A percentile compares a stretch with the other conserved stretches of the same genome.
phyloP scores from a whole-genome alignment of 2,329 filamentous ascomycete species.

The Penicillium freii region DNA sequence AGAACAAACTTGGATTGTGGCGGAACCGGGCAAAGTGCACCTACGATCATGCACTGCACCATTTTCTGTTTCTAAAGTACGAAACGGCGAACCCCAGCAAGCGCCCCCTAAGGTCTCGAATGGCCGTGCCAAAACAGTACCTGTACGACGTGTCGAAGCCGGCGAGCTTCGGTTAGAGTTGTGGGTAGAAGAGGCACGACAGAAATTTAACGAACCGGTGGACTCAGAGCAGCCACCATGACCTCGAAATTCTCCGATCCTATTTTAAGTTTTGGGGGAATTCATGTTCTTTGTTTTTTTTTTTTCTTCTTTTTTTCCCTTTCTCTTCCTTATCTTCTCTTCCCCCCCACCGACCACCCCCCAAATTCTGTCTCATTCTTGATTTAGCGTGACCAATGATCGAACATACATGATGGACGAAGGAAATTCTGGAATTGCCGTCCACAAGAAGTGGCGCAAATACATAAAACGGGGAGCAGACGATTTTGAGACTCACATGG shows the following conservation, averaged over 20 bases:
- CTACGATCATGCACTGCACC: slow-evolving; percentile 41
- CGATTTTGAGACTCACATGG: slow-evolving; percentile 41
- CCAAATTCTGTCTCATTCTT: slow-evolving; percentile 33
- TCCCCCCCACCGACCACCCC: slow-evolving; percentile 18
- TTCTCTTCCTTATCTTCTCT: slow-evolving; percentile 20
- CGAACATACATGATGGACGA: slow-evolving; percentile 43
- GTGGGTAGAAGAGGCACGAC: slow-evolving; percentile 66
- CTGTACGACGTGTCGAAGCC: slow-evolving; percentile 62
- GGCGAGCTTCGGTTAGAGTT: slow-evolving; percentile 66
- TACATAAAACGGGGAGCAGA: slow-evolving; percentile 40
- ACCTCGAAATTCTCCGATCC: slow-evolving; percentile 20
- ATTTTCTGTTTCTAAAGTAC: slow-evolving; percentile 40
- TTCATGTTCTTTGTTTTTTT: slow-evolving; percentile 11
- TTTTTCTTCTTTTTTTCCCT: slow-evolving; percentile 11
- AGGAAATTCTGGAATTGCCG: slow-evolving; percentile 34
- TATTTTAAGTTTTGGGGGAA: slow-evolving; percentile 16
- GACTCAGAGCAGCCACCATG: slow-evolving; percentile 39
- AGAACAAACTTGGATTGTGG: slow-evolving; percentile 61
- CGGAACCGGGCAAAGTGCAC: slow-evolving; percentile 50
- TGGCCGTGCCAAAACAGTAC: slow-evolving; percentile 57
- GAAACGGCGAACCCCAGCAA: slow-evolving; percentile 38
- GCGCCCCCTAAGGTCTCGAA: slow-evolving; percentile 35
- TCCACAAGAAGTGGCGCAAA: slow-evolving; percentile 38
- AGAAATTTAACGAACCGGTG: slow-evolving; percentile 50
- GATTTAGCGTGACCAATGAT: slow-evolving; percentile 44